phyloP scores from a whole-genome alignment of 1,284 basidiomycete genomes.

The Bjerkandera adusta region DNA sequence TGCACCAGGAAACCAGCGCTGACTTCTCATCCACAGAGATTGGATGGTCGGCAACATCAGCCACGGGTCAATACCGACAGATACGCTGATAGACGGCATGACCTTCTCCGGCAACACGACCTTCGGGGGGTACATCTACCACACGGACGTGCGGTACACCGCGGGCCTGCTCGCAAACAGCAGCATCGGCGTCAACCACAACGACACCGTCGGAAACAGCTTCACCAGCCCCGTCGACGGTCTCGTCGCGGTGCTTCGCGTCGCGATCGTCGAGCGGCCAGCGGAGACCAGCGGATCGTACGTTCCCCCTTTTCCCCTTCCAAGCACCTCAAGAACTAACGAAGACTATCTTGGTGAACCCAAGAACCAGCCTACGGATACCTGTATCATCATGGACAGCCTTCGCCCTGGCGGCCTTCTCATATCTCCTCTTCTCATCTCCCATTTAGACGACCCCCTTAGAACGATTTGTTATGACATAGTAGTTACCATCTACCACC shows the following conservation, averaged over 20 bases:
- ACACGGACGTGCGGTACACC: slow-evolving; percentile 65
- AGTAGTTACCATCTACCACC: slow-evolving; percentile 6
- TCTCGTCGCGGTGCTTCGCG: slow-evolving; percentile 78
- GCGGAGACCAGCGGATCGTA: slow-evolving; percentile 19
- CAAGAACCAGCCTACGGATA: background rate
- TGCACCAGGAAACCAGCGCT: slow-evolving; percentile 16
- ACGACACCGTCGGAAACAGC: slow-evolving; percentile 53
- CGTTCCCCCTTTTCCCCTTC: slow-evolving; percentile 6
- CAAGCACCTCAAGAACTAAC: background rate
- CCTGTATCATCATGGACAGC: slow-evolving; percentile 4
- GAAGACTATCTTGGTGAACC: background rate
- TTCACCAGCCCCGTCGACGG: slow-evolving; percentile 78
- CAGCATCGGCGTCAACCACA: slow-evolving; percentile 79
- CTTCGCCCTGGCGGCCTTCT: slow-evolving; percentile 15
- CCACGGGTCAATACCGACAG: slow-evolving; percentile 47
- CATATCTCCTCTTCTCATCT: slow-evolving; percentile 5
- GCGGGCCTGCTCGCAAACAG: slow-evolving; percentile 68
- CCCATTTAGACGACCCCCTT: slow-evolving; percentile 14
- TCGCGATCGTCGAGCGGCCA: slow-evolving; percentile 58
- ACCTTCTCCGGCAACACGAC: slow-evolving; percentile 58
- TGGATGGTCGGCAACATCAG: slow-evolving; percentile 83
- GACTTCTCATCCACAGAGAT: slow-evolving; percentile 47
- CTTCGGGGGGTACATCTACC: slow-evolving; percentile 65
- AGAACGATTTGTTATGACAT: too few species aligned
- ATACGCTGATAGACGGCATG: slow-evolving; percentile 54